Evolutionary conservation across 441 rosid genomes (phyloP), one percentile per base, ranked within the genome.

Genomic region (Arabidopsis lyrata): DNA sequence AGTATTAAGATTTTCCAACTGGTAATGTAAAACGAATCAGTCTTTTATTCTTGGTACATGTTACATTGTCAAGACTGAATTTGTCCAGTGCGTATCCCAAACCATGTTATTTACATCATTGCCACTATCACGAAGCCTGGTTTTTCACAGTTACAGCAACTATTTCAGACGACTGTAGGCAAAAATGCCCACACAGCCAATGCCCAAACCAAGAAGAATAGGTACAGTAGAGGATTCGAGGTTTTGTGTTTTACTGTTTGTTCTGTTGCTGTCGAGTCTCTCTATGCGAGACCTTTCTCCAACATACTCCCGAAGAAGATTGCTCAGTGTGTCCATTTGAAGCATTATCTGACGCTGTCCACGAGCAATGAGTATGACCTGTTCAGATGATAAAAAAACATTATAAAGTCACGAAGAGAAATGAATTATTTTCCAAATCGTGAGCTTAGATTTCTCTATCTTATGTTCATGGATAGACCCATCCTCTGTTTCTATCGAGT

Each of bases 271-370:
- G 27, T 84, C 87, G n/a, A 68, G 45, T 82, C 86, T 85, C 56
- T 82, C 92, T 53, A 81, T 86, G 24, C 85, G 87, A 48, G 87
- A 63, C 85, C 82, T 90, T 71, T 85, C 97, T 57, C 89, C 93
- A 75, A 74, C 47, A 68, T 77, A 81, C 73, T 90, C 96, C 13
- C 87, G 92, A 58, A 90, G 67, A 67, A 87, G 84, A 82, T 85
- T 91, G 82, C 91, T 86, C 67, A 95, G 81, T 64, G 81, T 91
- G 83, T 89, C 95, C 63, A 95, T 69, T 52, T 95, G 99, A 66
- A 85, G 98, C 86, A 90, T 86, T 42, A 93, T 82, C 82, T 95
- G 96, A 22, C 97, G 93, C 57, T 95, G 98, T 18, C 88, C 89
- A 48, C 98, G 80, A 8, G 84, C 88, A 50, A 91, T 70, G 22